Evolutionary conservation across 495 filamentous ascomycete species (phyloP), one percentile per base, ranked within the genome.

Genomic region (Aspergillus sclerotioniger): DNA sequence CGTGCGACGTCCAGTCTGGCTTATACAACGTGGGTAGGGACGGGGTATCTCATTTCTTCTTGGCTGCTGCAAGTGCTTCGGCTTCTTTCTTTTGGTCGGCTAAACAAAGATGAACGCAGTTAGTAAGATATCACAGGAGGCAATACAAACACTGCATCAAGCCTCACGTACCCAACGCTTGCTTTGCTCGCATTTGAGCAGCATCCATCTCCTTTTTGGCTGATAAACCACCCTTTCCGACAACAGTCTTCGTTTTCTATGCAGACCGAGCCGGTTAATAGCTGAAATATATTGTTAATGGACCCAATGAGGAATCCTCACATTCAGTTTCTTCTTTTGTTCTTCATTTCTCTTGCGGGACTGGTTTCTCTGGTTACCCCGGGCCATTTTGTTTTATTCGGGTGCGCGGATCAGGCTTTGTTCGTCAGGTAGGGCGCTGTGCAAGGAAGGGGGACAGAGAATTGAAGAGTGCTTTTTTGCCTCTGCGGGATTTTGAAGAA

Each of bases 341-440:
- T 84, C 84, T 79, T 92, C 90, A 70, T 84, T 82, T 66, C 80
- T 87, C 75, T 91, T 91, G 57, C 92, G 89, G 66, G 88, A 90
- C 72, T 89, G 89, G 54, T 96, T 91, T 67, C 92, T 85, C 80
- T 97, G 92, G 69, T 97, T 97, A 62, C 92, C 92, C 70, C 92
- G 89, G 57, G 92, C 85, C 92, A 96, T 96, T 33, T 70, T 82
- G 71, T 17, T 50, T 53, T 58, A 20, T 31, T 50, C 25, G n/a
- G 31, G 12, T 28, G 46, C 6, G 25, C 13, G 12, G 9, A 10
- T 44, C 8, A 19, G 17, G 16, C 28, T 44, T 54, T 21, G 35
- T 21, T 29, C 3, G 41, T 29, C 15, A 15, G 37, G 37, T 6
- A 6, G 9, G 10, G 8, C n/a, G 12, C 37, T 15, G 12, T 41